phyloP scores from a whole-genome alignment of 441 rosid genomes.

The Bocquillonia castaneifolia region DNA sequence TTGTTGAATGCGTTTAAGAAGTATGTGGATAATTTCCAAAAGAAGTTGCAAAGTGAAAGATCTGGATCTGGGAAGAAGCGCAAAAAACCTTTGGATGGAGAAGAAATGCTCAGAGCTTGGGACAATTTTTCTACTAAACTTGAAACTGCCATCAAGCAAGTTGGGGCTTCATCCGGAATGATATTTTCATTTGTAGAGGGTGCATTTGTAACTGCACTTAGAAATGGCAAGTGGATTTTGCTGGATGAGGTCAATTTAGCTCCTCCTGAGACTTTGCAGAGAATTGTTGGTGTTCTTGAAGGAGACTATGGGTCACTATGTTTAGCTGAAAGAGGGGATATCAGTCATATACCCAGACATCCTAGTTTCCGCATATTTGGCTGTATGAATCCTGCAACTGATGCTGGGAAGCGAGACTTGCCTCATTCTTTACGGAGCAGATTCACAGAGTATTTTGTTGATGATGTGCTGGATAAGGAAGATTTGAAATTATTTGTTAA shows the following conservation, averaged over 20 bases:
- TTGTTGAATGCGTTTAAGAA: slow-evolving; percentile 49
- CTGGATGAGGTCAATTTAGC: slow-evolving; percentile 99
- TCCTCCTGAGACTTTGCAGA: slow-evolving; percentile 91
- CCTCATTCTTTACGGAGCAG: slow-evolving; percentile 73
- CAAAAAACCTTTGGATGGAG: slow-evolving; percentile 52
- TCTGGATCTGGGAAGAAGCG: slow-evolving; percentile 59
- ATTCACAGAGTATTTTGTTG: slow-evolving; percentile 89
- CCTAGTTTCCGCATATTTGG: slow-evolving; percentile 83
- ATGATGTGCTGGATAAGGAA: slow-evolving; percentile 69
- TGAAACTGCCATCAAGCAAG: slow-evolving; percentile 48
- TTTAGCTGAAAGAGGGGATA: slow-evolving; percentile 97
- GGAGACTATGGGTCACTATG: slow-evolving; percentile 89
- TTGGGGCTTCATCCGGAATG: slow-evolving; percentile 70
- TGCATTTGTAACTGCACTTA: slow-evolving; percentile 82
- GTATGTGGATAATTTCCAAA: slow-evolving; percentile 33
- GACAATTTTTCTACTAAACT: slow-evolving; percentile 51
- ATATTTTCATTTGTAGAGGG: slow-evolving; percentile 94
- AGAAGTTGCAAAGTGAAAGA: slow-evolving; percentile 28
- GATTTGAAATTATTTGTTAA: slow-evolving; percentile 75
- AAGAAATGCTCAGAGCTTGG: slow-evolving; percentile 48
- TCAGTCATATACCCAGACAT: slow-evolving; percentile 62
- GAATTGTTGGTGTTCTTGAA: slow-evolving; percentile 91
- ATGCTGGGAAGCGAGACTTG: slow-evolving; percentile 97
- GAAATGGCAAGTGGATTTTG: slow-evolving; percentile 93
- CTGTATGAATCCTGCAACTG: slow-evolving; percentile 99